phyloP scores from a whole-genome alignment of 2,329 filamentous ascomycete genomes.

The Phoma sp. region DNA sequence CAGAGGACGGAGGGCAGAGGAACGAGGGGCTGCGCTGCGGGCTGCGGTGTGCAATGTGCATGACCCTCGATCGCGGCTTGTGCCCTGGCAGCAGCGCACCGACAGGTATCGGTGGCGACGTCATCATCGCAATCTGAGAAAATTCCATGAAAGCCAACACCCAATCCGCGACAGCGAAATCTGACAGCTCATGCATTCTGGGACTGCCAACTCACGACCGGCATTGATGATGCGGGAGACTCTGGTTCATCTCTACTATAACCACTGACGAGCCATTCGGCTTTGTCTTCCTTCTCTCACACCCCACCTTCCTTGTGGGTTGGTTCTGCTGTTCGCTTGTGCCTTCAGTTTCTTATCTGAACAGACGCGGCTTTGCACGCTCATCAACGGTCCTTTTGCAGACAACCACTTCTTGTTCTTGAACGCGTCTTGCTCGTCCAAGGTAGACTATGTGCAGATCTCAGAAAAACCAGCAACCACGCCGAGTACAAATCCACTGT shows the following conservation, averaged over 20 bases:
- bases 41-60: conserved; percentile 15
- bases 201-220: conserved; percentile 13
- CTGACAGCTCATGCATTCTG: conserved; percentile 2
- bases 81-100: conserved; percentile 16
- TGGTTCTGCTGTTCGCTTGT: neutral
- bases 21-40: conserved; percentile 14
- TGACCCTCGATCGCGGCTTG: conserved; percentile 6
- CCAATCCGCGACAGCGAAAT: conserved; percentile 13
- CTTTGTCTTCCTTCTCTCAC: neutral
- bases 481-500: neutral
- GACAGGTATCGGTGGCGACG: conserved; percentile 14
- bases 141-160: conserved; percentile 13
- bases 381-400: conserved; percentile 13
- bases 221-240: conserved; percentile 6
- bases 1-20: conserved; percentile 21
- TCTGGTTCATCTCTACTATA: neutral
- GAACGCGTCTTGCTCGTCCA: conserved; percentile 7
- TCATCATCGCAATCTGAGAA: conserved; percentile 15
- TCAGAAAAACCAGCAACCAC: neutral
- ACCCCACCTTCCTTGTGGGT: conserved; percentile 9
- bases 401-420: neutral
- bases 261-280: neutral
- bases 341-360: neutral
- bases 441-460: neutral
- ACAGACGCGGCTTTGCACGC: neutral